A percentile compares a stretch with the other conserved stretches of the same genome.
Evolutionary conservation across 2,329 filamentous ascomycete species (phyloP).

Genomic region (Achaetomium macrosporum): DNA sequence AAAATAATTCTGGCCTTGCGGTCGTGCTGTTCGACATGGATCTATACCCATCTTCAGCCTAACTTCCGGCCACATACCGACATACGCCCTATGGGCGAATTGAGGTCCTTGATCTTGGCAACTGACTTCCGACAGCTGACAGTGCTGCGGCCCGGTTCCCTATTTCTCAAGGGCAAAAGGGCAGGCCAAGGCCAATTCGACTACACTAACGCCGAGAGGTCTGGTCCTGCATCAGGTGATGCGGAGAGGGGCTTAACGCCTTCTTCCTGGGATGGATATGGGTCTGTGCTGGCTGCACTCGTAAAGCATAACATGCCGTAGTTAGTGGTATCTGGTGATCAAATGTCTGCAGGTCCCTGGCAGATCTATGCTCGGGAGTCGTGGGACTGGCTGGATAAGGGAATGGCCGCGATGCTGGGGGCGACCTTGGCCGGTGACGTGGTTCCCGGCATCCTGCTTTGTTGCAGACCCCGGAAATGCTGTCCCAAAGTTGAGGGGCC

Average conservation of each 20-base stretch:
- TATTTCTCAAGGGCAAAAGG: background rate
- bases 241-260: background rate
- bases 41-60: background rate
- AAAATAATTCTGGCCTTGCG: background rate
- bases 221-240: background rate
- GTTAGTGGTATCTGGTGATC: constrained; percentile 26
- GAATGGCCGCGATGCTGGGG: background rate
- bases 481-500: background rate
- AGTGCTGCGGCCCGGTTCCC: too few species aligned
- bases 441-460: background rate
- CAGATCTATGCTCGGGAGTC: constrained; percentile 1
- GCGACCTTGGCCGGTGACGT: background rate
- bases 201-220: background rate
- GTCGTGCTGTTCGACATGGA: background rate
- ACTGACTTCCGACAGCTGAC: background rate
- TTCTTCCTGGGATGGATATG: background rate
- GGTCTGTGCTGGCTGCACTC: constrained; percentile 15
- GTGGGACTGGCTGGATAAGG: constrained; percentile 2
- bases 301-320: constrained; percentile 27
- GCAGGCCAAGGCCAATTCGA: too few species aligned
- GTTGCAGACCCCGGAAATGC: background rate
- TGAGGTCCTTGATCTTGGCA: background rate
- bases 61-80: background rate
- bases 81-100: background rate
- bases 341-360: constrained; percentile 16